Evolutionary conservation across 202 grass and related monocot species (phyloP).

Genomic region (Alloteropsis angusta): DNA sequence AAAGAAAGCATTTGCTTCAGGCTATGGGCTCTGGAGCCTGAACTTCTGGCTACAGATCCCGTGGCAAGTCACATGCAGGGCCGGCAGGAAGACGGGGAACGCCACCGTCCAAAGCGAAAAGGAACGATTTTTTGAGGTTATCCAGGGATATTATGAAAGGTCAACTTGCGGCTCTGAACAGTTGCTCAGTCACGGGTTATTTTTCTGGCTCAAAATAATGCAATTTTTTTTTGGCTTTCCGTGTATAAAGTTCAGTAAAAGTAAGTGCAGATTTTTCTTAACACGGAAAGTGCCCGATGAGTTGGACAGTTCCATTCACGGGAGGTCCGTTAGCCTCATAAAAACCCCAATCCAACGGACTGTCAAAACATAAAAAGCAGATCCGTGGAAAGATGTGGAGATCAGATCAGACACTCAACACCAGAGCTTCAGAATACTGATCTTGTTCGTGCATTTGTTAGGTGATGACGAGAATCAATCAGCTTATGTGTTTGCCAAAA

Average conservation of each 20-base stretch:
- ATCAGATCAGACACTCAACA: not conserved
- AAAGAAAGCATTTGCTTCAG: not conserved
- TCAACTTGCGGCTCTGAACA: not conserved
- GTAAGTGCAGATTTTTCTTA: not conserved
- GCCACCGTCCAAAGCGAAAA: not conserved
- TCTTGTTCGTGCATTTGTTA: not conserved
- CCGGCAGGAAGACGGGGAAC: not conserved
- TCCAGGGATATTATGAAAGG: not conserved
- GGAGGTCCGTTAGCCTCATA: not conserved
- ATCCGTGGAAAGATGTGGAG: not conserved
- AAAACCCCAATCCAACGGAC: not conserved
- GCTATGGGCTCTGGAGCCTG: not conserved
- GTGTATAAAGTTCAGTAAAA: not conserved
- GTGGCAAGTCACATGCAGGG: slow-evolving; percentile 6
- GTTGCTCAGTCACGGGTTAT: not conserved
- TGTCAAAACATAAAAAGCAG: not conserved
- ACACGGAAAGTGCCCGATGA: not conserved
- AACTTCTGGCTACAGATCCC: not conserved
- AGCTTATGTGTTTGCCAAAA: not conserved
- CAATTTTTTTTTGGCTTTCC: not conserved
- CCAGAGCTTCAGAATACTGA: not conserved
- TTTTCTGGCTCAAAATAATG: not conserved
- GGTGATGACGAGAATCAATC: not conserved
- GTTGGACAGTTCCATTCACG: not conserved
- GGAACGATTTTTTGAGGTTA: not conserved